Evolutionary conservation across 352 stramenopile genomes (phyloP), one percentile per base, ranked within the genome.

Genomic region (Phytophthora meadii): DNA sequence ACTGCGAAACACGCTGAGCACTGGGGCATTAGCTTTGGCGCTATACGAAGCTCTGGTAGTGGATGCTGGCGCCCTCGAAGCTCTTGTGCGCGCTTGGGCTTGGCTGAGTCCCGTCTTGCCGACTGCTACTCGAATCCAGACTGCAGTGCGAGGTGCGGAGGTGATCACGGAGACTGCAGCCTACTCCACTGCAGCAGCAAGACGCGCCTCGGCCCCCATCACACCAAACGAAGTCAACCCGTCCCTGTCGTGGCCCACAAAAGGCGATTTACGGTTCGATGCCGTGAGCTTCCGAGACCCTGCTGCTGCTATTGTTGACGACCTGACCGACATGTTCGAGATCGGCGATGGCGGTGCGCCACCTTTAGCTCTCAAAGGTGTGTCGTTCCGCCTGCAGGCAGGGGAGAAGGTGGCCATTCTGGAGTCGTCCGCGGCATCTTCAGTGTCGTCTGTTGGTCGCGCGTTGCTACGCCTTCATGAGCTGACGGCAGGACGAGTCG

Each of bases 381-480:
- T 96, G 32, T 89, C 81, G 6, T 97, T 99, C 57, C 30, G 60
- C 8, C 69, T 98, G 8, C 56, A 80, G 5, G 69, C 89, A 4
- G 93, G 90, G 8, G 82, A 98, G 59, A 95, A 96, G 59, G 80
- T 97, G 54, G 97, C 93, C 30, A 87, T 99, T 15, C 90, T 98
- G 1, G 95, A 95, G 45, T 74, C 69, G 10, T 68, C 17, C 70
- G 90, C 60, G 97, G 93, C 58, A 96, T 98, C 72, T 92, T 76
- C 47, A 89, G 84, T 50, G 34, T 98, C 74, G 87, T 74, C 65
- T 2, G 71, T 99, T 12, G 92, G 92, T 9, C 84, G 94, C 53
- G 92, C 94, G 28, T 76, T 99, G 17, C 97, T 99, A 72, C 90
- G 97, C 19, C 77, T 98, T 40, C 89, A 97, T 32, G 94, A 98